phyloP scores from a whole-genome alignment of 75 land plant genomes.

The Pinus albicaulis region DNA sequence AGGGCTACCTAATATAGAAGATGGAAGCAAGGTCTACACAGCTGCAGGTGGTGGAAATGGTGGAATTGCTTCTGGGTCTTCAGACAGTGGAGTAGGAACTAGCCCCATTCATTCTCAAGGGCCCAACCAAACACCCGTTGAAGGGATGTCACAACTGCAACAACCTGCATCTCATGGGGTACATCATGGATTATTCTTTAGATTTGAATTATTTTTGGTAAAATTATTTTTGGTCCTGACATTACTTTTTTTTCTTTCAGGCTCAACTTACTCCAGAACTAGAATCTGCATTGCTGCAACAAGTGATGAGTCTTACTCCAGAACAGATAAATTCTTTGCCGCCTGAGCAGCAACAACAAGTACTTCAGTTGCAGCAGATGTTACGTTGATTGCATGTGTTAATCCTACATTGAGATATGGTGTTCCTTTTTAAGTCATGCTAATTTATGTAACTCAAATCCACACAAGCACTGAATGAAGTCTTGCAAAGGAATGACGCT shows the following conservation, averaged over 20 bases:
- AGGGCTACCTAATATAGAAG: not conserved
- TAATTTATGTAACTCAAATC: too few relatives aligned
- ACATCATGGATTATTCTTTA: not conserved
- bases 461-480: too few relatives aligned
- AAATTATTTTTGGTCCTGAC: not conserved
- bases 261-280: slow-evolving; percentile 32
- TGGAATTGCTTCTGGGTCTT: not conserved
- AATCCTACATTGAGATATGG: too few relatives aligned
- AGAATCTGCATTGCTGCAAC: slow-evolving; percentile 69
- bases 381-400: slow-evolving; percentile 26
- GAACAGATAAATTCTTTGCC: slow-evolving; percentile 88
- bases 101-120: not conserved
- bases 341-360: slow-evolving; percentile 85
- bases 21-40: not conserved
- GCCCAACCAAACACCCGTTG: not conserved
- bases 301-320: slow-evolving; percentile 82
- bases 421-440: too few relatives aligned
- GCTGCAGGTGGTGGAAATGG: not conserved
- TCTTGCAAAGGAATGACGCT: too few relatives aligned
- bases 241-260: slow-evolving; percentile 6
- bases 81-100: not conserved
- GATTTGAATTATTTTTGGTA: not conserved
- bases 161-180: not conserved
- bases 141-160: slow-evolving; percentile 6
- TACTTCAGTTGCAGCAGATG: slow-evolving; percentile 76